A percentile compares a stretch with the other conserved stretches of the same genome.
Conservation (phyloP, 2,329 filamentous ascomycete genomes). For the Trichoderma hamatum region DNA sequence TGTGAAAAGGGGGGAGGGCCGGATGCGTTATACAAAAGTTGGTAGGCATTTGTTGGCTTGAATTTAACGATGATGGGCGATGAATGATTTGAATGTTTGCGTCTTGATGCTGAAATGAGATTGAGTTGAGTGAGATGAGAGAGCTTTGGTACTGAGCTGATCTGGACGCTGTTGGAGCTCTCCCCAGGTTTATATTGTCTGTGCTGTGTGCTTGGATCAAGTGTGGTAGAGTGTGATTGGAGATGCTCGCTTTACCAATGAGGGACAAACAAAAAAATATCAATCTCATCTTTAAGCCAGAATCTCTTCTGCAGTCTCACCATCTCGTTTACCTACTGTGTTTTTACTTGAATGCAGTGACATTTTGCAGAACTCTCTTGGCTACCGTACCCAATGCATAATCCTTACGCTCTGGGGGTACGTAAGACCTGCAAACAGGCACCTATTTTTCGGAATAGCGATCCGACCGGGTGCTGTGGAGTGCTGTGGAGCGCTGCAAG, state of each 20-base stretch:
- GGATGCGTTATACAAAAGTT: constrained; percentile 25
- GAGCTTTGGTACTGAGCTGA: not conserved
- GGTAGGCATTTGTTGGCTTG: constrained; percentile 17
- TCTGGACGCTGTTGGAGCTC: not conserved
- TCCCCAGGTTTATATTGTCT: not conserved
- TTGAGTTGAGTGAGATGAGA: not conserved
- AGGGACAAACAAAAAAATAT: not conserved
- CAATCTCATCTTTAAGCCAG: not conserved
- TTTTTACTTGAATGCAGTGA: not conserved
- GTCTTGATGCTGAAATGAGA: not conserved
- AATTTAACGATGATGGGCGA: not conserved
- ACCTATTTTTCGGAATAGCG: not conserved
- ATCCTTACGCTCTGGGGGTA: not conserved
- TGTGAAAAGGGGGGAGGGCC: not conserved
- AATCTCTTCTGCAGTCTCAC: not conserved
- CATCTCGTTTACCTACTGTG: not conserved
- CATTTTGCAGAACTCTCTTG: not conserved
- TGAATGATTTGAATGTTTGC: not conserved
- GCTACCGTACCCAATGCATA: too few relatives aligned
- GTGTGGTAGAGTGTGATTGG: not conserved
- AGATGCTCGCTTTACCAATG: not conserved
- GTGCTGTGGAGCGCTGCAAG: not conserved
- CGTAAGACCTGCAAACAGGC: not conserved
- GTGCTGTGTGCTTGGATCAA: not conserved
- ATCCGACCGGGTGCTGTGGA: not conserved